phyloP scores from a whole-genome alignment of 2,329 filamentous ascomycete genomes.

The Penicillium oxalicum region DNA sequence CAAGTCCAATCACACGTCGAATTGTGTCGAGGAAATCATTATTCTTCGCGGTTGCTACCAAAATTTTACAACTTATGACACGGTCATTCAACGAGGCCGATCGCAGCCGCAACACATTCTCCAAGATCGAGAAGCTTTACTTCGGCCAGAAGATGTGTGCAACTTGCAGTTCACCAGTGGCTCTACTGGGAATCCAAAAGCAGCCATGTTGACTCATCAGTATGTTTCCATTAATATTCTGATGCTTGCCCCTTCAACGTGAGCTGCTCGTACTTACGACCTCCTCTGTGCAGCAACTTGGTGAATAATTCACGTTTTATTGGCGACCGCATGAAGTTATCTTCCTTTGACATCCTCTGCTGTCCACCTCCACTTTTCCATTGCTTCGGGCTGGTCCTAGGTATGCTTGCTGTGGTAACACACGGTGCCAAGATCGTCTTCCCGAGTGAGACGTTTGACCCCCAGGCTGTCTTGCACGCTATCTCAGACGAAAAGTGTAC shows the following conservation, averaged over 20 bases:
- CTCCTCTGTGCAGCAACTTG: constrained; percentile 28
- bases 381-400: constrained; percentile 75
- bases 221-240: constrained; percentile 26
- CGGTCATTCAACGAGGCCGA: constrained; percentile 51
- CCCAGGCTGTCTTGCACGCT: constrained; percentile 58
- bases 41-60: constrained; percentile 54
- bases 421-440: constrained; percentile 73
- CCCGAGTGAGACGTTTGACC: constrained; percentile 67
- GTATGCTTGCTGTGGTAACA: constrained; percentile 64
- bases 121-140: constrained; percentile 48
- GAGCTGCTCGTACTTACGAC: not conserved
- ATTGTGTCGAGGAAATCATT: constrained; percentile 46
- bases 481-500: constrained; percentile 65
- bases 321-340: constrained; percentile 67
- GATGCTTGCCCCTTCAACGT: too few relatives aligned
- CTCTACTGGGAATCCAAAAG: constrained; percentile 68
- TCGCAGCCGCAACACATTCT: constrained; percentile 48
- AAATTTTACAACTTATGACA: constrained; percentile 55
- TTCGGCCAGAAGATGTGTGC: constrained; percentile 62
- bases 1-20: constrained; percentile 29
- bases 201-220: constrained; percentile 68
- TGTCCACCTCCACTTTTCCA: constrained; percentile 81
- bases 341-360: constrained; percentile 62
- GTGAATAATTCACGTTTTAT: constrained; percentile 65
- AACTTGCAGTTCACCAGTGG: constrained; percentile 71